A percentile compares a stretch with the other conserved stretches of the same genome.
These are phyloP conservation scores for Alternaria panax DNA, from an alignment of 2,329 filamentous ascomycete species.

Conservation along the genomic window DNA sequence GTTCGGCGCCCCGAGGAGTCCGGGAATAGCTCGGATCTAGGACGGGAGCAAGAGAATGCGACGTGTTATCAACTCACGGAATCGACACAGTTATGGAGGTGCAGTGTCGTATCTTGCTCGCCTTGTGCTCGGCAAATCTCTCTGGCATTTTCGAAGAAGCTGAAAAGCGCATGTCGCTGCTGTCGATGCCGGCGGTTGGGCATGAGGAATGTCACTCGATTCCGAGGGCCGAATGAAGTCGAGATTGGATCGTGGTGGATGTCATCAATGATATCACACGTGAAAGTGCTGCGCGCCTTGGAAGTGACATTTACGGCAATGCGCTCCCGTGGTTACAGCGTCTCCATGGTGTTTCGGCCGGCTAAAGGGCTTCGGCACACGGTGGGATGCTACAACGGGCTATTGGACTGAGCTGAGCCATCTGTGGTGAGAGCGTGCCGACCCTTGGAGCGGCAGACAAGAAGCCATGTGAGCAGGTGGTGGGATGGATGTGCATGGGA, in stretches of 20 bases:
- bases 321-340: not conserved
- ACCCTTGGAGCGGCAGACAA: not conserved
- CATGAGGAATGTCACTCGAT: not conserved
- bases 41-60: not conserved
- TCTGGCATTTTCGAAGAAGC: not conserved
- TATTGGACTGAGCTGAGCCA: not conserved
- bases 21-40: not conserved
- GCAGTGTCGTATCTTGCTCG: not conserved
- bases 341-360: not conserved
- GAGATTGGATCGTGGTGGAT: not conserved
- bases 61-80: not conserved
- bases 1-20: not conserved
- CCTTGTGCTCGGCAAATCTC: not conserved
- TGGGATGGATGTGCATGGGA: not conserved
- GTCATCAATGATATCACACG: not conserved
- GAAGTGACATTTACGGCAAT: not conserved
- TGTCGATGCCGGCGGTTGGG: not conserved
- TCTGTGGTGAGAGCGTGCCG: slow-evolving; percentile 23
- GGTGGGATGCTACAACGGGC: not conserved
- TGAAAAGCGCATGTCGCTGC: not conserved
- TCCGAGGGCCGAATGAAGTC: not conserved
- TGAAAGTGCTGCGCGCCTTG: not conserved
- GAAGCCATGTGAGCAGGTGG: too few species aligned
- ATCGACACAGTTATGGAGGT: not conserved
- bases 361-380: not conserved